Evolutionary conservation across 2,329 filamentous ascomycete species (phyloP), one percentile per base, ranked within the genome.

Genomic region (Fusarium abutilonis): DNA sequence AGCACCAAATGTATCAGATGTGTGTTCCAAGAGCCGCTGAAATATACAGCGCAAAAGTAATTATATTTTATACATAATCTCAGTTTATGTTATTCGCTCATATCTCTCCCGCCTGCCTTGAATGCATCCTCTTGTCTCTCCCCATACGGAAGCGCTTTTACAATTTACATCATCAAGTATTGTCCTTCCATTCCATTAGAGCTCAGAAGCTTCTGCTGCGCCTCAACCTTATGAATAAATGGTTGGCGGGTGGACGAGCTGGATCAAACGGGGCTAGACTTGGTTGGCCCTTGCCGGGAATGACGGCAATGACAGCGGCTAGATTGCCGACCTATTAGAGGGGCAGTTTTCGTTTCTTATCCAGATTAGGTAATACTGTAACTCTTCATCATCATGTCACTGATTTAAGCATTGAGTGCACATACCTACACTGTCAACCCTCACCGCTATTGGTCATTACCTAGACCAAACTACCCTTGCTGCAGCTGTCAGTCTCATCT

Each of bases 241-340:
- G 46, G 66, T 70, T 69, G 67, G 64, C 64, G 56, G 67, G 64
- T 63, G 54, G 50, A 68, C 64, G 46, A 48, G 38, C 23, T 34
- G 19, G 9, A 26, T 29, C 10, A 35, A 35, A 19, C 53, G 42
- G 36, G 46, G 53, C 54, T 13, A 11, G 32, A 13, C 23, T 19
- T 26, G 23, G 38, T 45, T 43, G 23, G 47, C 26, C 36, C 36
- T 45, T 39, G 31, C 14, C 42, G 36, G 51, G 46, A 43, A 41
- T 54, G 56, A 52, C 35, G 40, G 44, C 53, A 43, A 41, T 54
- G 56, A 52, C 35, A 36, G 44, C 53, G 48, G 48, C 50, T 56
- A 32, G 34, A 46, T 19, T 19, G 19, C 19, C 19, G 19, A 19
- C 19, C 19, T 19, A 19, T 19, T 19, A 26, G 23, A 26, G 23